phyloP scores from a whole-genome alignment of 306 rosid genomes.

The Cucumis hystrix region DNA sequence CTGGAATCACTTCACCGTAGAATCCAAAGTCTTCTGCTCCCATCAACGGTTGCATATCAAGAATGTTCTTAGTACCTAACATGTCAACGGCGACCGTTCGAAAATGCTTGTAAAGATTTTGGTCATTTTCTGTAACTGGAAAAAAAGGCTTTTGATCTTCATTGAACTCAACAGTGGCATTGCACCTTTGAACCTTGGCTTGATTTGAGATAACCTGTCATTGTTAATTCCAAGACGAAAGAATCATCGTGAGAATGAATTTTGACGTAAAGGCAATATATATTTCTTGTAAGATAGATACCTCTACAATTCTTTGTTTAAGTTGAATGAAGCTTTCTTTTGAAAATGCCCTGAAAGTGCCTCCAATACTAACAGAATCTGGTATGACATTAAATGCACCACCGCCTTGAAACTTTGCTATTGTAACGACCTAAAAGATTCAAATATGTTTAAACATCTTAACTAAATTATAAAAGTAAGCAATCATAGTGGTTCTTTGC shows the following conservation, averaged over 20 bases:
- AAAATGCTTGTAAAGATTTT: constrained; percentile 21
- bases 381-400: constrained; percentile 84
- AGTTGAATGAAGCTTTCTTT: constrained; percentile 34
- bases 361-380: constrained; percentile 71
- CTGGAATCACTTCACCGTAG: constrained; percentile 27
- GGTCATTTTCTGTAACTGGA: constrained; percentile 23
- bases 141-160: constrained; percentile 9
- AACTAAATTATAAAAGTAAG: not conserved
- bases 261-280: not conserved
- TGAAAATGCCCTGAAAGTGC: constrained; percentile 67
- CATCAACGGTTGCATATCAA: constrained; percentile 18
- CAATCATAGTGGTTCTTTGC: not conserved
- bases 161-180: constrained; percentile 26
- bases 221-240: not conserved
- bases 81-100: constrained; percentile 15
- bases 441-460: not conserved
- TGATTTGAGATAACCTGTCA: constrained; percentile 32
- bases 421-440: constrained; percentile 50
- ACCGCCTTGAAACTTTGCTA: constrained; percentile 61
- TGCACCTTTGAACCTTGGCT: constrained; percentile 40
- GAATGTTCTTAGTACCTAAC: constrained; percentile 15
- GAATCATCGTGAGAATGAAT: not conserved
- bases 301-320: constrained; percentile 50
- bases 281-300: not conserved
- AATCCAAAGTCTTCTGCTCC: constrained; percentile 37